Evolutionary conservation across 2,329 filamentous ascomycete genomes (phyloP).

Genomic region (Aspergillus ruber): DNA sequence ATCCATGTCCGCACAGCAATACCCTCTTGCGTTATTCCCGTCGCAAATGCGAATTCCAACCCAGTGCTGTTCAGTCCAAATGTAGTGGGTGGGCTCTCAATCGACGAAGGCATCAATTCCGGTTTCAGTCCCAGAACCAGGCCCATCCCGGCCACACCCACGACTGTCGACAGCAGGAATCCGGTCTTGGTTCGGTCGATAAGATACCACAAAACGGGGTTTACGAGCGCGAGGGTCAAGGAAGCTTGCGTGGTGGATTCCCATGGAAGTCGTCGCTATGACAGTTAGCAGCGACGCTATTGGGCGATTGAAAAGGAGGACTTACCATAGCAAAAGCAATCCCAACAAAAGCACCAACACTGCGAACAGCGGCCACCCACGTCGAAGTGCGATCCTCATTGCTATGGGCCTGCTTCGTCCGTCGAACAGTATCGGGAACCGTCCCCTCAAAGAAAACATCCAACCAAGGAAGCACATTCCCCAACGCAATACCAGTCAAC

Average conservation of each 20-base stretch:
- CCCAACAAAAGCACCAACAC: conserved; percentile 64
- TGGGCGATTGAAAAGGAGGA: conserved; percentile 14
- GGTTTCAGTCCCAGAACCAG: conserved; percentile 70
- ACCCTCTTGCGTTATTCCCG: conserved; percentile 45
- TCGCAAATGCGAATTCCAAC: conserved; percentile 24
- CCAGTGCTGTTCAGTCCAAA: conserved; percentile 22
- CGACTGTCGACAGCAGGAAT: conserved; percentile 67
- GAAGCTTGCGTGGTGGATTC: conserved; percentile 91
- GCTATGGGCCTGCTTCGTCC: conserved; percentile 14
- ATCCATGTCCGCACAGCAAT: conserved; percentile 73
- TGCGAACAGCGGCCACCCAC: conserved; percentile 68
- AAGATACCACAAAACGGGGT: conserved; percentile 92
- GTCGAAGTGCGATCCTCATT: conserved; percentile 24
- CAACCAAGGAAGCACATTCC: conserved; percentile 75
- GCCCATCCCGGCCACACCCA: conserved; percentile 68
- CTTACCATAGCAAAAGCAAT: conserved; percentile 78
- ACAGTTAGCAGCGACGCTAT: conserved; percentile 7
- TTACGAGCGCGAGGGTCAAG: conserved; percentile 78
- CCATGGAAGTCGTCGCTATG: conserved; percentile 82
- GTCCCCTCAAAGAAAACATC: conserved; percentile 66
- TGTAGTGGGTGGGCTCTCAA: conserved; percentile 30
- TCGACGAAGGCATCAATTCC: conserved; percentile 66
- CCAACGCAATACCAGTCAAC: conserved; percentile 66
- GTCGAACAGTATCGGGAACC: conserved; percentile 30
- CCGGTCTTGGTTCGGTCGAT: conserved; percentile 85